Evolutionary conservation across 169 alveolate genomes (phyloP).

Genomic region (Babesia gibsoni): DNA sequence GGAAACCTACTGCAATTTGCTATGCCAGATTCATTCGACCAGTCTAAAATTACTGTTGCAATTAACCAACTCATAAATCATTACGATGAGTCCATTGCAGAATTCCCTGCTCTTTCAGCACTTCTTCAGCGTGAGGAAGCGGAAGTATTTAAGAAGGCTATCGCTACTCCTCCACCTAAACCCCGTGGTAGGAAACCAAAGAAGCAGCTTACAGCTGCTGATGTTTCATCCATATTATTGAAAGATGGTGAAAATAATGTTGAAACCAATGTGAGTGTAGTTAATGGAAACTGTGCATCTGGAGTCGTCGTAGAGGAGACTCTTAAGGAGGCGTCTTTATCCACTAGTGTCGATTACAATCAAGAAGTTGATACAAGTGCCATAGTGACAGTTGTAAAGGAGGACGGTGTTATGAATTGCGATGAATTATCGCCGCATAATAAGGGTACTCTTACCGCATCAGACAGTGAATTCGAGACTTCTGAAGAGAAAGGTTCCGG

Average conservation of each 20-base stretch:
- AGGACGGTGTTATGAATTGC: no score
- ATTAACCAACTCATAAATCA: slow-evolving; percentile 63
- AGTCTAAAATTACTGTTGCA: slow-evolving; percentile 72
- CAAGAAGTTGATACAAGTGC: no score
- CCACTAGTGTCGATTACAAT: no score
- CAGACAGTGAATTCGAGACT: neutral
- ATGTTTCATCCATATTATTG: no score
- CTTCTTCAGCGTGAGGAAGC: slow-evolving; percentile 12
- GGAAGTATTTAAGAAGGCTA: slow-evolving; percentile 1
- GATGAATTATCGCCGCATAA: no score
- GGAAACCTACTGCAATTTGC: slow-evolving; percentile 84
- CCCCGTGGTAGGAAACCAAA: neutral
- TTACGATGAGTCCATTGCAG: slow-evolving; percentile 28
- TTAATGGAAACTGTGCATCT: no score
- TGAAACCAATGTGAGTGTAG: no score
- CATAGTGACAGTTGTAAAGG: no score
- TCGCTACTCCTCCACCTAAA: neutral
- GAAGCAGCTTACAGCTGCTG: neutral
- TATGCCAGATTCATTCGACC: slow-evolving; percentile 85
- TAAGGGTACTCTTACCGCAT: no score
- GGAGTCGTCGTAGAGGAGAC: no score
- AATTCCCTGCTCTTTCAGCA: slow-evolving; percentile 9
- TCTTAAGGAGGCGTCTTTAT: no score
- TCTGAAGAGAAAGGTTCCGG: neutral
- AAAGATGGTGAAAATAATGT: no score